Conservation (phyloP, 169 alveolate genomes). For the Pseudocohnilembus persalinus region DNA sequence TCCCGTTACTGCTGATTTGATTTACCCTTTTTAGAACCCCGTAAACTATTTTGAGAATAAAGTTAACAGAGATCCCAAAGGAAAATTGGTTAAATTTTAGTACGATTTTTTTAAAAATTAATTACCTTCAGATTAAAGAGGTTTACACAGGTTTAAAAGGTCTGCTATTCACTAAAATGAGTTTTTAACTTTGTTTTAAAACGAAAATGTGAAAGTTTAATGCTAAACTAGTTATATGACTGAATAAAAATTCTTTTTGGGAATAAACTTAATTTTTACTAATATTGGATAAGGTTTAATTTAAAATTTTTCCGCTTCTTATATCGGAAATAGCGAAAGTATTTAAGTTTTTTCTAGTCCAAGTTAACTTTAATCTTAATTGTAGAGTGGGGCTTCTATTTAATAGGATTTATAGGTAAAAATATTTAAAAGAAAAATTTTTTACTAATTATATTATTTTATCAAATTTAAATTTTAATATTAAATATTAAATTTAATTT, state of each 20-base stretch:
- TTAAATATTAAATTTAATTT: too few relatives aligned
- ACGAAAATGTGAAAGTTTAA: neutral
- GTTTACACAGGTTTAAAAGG: neutral
- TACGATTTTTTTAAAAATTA: neutral
- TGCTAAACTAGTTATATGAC: neutral
- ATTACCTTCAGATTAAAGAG: neutral
- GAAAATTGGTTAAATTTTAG: neutral
- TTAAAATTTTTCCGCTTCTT: neutral
- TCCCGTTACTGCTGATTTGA: neutral
- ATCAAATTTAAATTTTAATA: too few relatives aligned
- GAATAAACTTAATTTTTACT: neutral
- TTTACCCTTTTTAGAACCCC: neutral
- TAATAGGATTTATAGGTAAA: neutral
- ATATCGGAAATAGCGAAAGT: neutral
- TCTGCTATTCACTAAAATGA: neutral
- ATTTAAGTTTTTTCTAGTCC: neutral
- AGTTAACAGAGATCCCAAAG: neutral
- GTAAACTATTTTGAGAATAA: neutral
- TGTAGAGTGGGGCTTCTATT: neutral
- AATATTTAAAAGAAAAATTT: too few relatives aligned
- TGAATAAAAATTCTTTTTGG: neutral
- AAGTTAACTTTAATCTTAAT: neutral
- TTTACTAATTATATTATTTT: too few relatives aligned
- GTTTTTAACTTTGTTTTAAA: neutral
- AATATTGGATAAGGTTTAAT: neutral